Base-by-base conservation (phyloP, 2,329 filamentous ascomycete species). In the Clonostachys sp. region DNA sequence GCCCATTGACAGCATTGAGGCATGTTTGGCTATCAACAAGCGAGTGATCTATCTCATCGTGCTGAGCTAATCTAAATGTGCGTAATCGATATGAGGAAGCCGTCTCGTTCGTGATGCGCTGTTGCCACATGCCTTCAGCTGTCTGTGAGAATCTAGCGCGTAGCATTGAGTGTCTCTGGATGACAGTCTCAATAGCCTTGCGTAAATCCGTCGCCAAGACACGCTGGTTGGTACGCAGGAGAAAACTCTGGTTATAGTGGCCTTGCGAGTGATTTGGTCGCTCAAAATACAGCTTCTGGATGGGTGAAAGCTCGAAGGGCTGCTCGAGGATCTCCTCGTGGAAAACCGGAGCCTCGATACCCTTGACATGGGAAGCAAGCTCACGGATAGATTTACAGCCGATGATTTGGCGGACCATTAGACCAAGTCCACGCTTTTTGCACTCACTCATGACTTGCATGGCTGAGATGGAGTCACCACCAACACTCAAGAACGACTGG, bases 251-350 rank as follows among this genome's bases (percentile, higher is more conserved):
- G 49, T 53, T 54, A 35, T 47, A 54, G 34, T 51, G 48, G 24
- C 44, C 41, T 18, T 45, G 34, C 12, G 20, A 41, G 24, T 47
- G 44, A 13, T 45, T 43, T 38, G 43, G 30, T 20, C 14, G 24
- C 2, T 44, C 18, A 42, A 51, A 50, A 38, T 45, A 53, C 3
- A 49, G 18, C 18, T 44, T 45, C 35, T 55, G 53, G 34, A 55
- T 53, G 10, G 53, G 53, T 8, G 51, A 48, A 13, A 55, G 44
- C 5, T 45, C 46, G 30, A 53, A 53, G 48, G 71, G 72, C 35
- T 73, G 57, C 16, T 62, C 57, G 47, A 75, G 73, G 16, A 74
- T 67, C 0, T 73, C 73, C 1, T 70, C 68, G 2, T 75, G 53
- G 0, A 57, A 55, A 44, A 73, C 75, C 1, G 56, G 57, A 12